These are phyloP conservation scores for Ascochyta rabiei DNA, from an alignment of 2,329 filamentous ascomycete genomes.

Conservation along the genomic window DNA sequence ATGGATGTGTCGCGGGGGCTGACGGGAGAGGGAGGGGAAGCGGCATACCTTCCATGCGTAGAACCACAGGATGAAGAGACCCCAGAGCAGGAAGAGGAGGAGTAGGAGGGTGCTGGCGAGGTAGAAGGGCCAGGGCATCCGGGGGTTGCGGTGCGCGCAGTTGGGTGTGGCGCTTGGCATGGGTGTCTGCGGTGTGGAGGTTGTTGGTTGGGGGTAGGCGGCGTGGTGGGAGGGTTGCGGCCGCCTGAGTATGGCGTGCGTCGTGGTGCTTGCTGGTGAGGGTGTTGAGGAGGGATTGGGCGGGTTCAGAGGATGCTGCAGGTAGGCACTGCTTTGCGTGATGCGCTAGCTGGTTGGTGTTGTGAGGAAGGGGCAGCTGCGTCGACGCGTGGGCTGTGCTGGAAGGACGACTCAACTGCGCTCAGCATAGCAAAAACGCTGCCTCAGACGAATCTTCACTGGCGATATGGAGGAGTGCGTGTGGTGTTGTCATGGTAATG, in stretches of 20 bases:
- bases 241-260: no score
- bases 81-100: not conserved
- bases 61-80: not conserved
- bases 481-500: not conserved
- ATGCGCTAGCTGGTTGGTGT: not conserved
- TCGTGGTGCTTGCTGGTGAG: no score
- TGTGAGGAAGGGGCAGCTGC: not conserved
- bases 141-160: not conserved
- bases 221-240: no score
- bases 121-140: not conserved
- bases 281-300: no score
- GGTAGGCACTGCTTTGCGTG: not conserved
- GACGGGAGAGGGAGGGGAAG: not conserved
- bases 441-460: not conserved
- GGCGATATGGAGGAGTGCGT: not conserved
- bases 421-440: not conserved
- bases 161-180: no score
- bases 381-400: not conserved
- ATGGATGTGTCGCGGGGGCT: no score
- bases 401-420: not conserved
- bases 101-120: not conserved
- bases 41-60: not conserved
- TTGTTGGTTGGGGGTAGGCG: no score
- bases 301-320: not conserved
- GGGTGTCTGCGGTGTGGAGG: no score